Percentiles rank a stretch among this genome's conserved stretches.
Conservation (phyloP, 805 yeast genomes). For the Metschnikowia colocasiae region DNA sequence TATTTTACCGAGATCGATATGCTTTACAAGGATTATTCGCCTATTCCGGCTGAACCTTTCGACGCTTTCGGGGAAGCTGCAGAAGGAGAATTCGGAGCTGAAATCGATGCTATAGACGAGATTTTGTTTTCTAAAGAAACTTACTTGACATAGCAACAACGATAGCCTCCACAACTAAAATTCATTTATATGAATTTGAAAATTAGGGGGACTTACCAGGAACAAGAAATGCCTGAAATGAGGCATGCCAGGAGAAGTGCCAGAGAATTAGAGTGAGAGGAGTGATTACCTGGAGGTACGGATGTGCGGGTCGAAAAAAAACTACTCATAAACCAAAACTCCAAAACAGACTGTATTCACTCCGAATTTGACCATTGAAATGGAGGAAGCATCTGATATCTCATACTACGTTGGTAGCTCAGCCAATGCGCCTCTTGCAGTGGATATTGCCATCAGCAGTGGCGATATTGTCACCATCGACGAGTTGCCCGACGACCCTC, state of each 20-base stretch:
- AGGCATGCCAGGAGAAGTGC: no score
- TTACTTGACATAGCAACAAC: no score
- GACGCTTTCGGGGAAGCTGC: not conserved
- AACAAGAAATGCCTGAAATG: no score
- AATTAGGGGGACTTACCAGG: no score
- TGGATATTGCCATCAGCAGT: conserved; percentile 73
- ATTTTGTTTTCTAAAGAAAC: not conserved
- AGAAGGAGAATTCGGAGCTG: not conserved
- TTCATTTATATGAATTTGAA: no score
- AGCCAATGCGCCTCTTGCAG: conserved; percentile 23
- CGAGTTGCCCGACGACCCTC: conserved; percentile 87
- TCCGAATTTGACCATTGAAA: conserved; percentile 3
- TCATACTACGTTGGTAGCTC: conserved; percentile 35
- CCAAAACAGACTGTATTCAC: conserved; percentile 1
- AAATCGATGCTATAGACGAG: not conserved
- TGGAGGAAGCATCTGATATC: conserved; percentile 20
- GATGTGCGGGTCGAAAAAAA: conserved; percentile 5
- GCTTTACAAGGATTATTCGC: not conserved
- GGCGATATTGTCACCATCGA: conserved; percentile 80
- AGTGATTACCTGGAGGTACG: no score
- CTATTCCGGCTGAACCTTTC: not conserved
- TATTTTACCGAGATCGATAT: not conserved
- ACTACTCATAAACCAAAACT: not conserved
- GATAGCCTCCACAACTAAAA: no score
- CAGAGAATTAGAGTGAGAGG: no score